Base-by-base conservation (phyloP, 1,139 yeast genomes). In the Groenewaldozyma sp. region DNA sequence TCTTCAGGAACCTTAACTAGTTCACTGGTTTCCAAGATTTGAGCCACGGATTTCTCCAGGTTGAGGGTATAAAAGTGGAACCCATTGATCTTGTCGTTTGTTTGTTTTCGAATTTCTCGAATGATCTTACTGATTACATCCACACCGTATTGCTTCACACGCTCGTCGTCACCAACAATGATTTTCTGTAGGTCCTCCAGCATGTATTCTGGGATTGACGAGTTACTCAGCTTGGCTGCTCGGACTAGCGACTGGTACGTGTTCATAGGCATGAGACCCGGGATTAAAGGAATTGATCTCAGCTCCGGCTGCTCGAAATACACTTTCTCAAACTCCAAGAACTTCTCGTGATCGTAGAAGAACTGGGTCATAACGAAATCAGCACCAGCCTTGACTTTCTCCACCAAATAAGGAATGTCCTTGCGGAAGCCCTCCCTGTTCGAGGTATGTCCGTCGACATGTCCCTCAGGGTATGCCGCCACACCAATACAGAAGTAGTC, bases 401-500 rank as follows among this genome's bases (percentile, higher is more conserved):
- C 93, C 46, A 78, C 76, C 58, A 87, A 68, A 57, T 64, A 83
- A 4, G 88, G 86, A 39, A 86, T 57, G 58, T 87, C 95, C 37
- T 70, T 69, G 22, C 57, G 54, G 0, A 78, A 77, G 52, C 74
- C 72, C 58, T 84, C 95, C 31, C 67, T 64, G 4, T 74, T 62
- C 39, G 64, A 67, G 5, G 82, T 71, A 16, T 88, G 86, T 46
- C 84, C 94, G 40, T 68, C 72, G 33, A 83, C 87, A 62, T 91
- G 97, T 19, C 99, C 99, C 56, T 91, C 95, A 6, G 96, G 96
- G 59, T 88, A 88, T 1, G 91, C 95, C 3, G 95, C 95, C 6
- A 87, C 95, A 38, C 95, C 95, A 45, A 87, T 68, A 55, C 93
- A 79, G 58, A 86, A 83, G 55, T 75, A 78, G 55, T 80, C 78